phyloP scores from a whole-genome alignment of 768 basidiomycete genomes.

The Pleurotus cornucopiae region DNA sequence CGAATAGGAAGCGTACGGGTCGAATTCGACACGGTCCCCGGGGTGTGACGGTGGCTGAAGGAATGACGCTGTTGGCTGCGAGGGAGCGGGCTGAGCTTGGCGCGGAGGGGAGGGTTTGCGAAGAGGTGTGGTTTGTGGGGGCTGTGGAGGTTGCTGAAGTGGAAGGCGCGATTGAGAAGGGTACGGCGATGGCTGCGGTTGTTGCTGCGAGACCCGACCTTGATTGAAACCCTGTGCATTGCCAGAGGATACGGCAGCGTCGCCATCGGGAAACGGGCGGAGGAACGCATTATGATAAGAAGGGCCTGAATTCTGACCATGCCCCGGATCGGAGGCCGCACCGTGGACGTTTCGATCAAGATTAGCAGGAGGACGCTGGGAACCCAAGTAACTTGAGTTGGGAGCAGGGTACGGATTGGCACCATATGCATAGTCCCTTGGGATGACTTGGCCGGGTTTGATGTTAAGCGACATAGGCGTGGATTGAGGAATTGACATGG shows the following conservation, averaged over 20 bases:
- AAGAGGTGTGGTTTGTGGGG: not conserved
- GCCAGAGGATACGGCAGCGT: no score
- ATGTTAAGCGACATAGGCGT: conserved; percentile 38
- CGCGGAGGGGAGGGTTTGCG: not conserved
- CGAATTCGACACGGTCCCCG: not conserved
- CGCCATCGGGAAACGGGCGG: no score
- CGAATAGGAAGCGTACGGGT: conserved; percentile 6
- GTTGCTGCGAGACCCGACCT: not conserved
- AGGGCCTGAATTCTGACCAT: not conserved
- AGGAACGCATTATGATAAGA: no score
- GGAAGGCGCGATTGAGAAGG: not conserved
- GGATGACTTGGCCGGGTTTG: conserved; percentile 53
- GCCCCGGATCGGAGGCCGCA: not conserved
- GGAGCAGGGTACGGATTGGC: not conserved
- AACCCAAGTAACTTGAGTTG: no score
- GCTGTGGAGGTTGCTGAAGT: not conserved
- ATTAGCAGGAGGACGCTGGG: not conserved
- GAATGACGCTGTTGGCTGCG: not conserved
- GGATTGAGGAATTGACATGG: conserved; percentile 7
- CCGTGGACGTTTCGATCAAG: not conserved
- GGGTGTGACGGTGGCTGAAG: not conserved
- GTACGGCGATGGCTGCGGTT: not conserved
- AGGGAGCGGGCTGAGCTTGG: not conserved
- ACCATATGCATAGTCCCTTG: conserved; percentile 17
- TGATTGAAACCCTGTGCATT: not conserved